Evolutionary conservation across 2,329 filamentous ascomycete species (phyloP), one percentile per base, ranked within the genome.

Genomic region (Phoma herbarum): DNA sequence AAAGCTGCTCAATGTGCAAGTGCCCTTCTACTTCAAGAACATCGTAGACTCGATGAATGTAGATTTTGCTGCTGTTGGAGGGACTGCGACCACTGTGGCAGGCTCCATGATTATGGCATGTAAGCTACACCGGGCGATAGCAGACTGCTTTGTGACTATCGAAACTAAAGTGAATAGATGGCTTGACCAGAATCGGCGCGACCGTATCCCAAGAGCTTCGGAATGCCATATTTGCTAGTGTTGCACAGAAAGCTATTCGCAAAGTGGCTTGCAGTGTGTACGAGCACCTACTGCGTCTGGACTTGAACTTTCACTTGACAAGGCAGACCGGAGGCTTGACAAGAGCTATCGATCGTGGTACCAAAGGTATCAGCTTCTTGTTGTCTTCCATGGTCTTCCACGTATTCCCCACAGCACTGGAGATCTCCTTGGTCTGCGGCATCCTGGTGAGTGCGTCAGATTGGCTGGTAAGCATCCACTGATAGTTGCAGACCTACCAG

Each of bases 371-470:
- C 76, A 97, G 92, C 82, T 99, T 98, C 77, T 78, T 99, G 66
- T 83, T 99, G 63, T 97, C 93, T 0, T 97, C 93, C 68, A 99
- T 99, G 94, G 92, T 99, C 28, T 98, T 99, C 71, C 95, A 99
- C 76, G 90, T 99, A 57, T 85, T 98, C 16, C 95, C 95, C 0
- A 99, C 94, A 0, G 91, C 93, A 0, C 80, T 99, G 29, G 95
- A 99, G 75, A 99, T 99, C 62, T 88, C 89, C 59, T 89, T 99
- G 83, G 95, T 99, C 1, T 99, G 95, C 75, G 93, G 93, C 60
- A 98, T 99, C 60, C 79, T 99, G 75, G 84, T 86, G 79, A 60
- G 78, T 33, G 4, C 12, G 9, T 16, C 20, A 9, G 14, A 4
- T 12, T 28, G 9, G 12, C n/a, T n/a, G 29, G 22, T 39, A n/a